phyloP scores from a whole-genome alignment of 2,329 filamentous ascomycete genomes.

The Verticillium longisporum region DNA sequence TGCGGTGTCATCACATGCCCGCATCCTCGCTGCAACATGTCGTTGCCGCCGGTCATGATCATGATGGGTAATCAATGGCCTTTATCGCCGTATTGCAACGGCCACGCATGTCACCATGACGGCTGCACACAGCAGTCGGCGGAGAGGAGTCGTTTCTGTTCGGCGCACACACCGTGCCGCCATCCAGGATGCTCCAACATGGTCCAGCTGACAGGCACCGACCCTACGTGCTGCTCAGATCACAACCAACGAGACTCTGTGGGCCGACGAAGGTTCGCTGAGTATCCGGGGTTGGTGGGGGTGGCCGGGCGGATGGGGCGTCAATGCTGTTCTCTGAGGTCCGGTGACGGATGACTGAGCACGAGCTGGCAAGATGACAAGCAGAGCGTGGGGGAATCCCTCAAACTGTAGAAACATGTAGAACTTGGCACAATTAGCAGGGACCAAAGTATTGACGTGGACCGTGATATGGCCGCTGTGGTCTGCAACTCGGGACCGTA shows the following conservation, averaged over 20 bases:
- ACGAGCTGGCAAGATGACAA: neutral
- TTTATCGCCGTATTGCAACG: conserved; percentile 6
- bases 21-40: conserved; percentile 2
- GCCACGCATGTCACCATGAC: conserved; percentile 6
- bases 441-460: neutral
- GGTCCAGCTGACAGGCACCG: conserved; percentile 1
- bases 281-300: neutral
- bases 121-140: conserved; percentile 1
- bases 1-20: conserved; percentile 14
- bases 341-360: neutral
- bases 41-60: neutral
- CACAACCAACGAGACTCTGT: neutral
- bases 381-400: neutral
- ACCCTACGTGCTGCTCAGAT: conserved; percentile 5
- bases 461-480: neutral
- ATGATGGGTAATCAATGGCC: neutral
- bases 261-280: neutral
- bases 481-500: neutral
- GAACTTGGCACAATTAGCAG: neutral
- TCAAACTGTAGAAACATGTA: neutral
- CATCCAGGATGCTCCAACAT: conserved; percentile 3
- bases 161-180: conserved; percentile 5
- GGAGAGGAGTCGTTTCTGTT: conserved; percentile 3
- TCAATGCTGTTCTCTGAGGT: neutral
- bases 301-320: neutral